Conservation (phyloP, 352 stramenopile genomes). For the Phytophthora chlamydospora region DNA sequence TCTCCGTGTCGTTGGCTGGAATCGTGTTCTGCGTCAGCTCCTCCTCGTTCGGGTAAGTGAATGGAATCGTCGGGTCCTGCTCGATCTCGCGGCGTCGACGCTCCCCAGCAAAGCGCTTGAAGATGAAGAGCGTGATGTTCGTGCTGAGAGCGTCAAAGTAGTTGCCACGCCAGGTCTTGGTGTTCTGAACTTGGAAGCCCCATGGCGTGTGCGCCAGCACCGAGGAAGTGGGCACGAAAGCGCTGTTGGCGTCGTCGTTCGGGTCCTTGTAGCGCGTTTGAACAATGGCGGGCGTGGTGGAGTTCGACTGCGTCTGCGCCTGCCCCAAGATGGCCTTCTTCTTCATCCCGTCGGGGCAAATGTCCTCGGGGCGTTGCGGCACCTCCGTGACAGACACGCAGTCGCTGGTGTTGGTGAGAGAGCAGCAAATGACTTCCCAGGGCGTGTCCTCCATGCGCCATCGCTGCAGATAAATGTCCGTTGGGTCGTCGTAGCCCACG, state of each 20-base stretch:
- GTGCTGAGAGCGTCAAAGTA: constrained; percentile 93
- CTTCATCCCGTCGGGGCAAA: constrained; percentile 61
- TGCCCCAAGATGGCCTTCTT: constrained; percentile 73
- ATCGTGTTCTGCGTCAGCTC: constrained; percentile 48
- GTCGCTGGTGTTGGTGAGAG: constrained; percentile 56
- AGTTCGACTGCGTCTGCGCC: constrained; percentile 55
- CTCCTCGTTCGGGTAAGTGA: constrained; percentile 63
- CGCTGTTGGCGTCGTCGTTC: constrained; percentile 88
- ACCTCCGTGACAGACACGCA: constrained; percentile 58
- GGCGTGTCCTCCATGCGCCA: constrained; percentile 94
- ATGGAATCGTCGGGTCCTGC: constrained; percentile 37
- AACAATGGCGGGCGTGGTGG: constrained; percentile 46
- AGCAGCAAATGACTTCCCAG: constrained; percentile 93
- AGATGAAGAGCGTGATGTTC: constrained; percentile 92
- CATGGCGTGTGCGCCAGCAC: constrained; percentile 83
- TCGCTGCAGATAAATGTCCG: constrained; percentile 97
- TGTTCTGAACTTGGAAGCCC: constrained; percentile 83
- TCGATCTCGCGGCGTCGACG: constrained; percentile 54
- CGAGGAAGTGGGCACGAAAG: constrained; percentile 81
- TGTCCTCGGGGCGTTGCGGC: constrained; percentile 32
- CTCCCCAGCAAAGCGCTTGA: constrained; percentile 71
- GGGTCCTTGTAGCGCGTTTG: constrained; percentile 93
- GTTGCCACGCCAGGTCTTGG: constrained; percentile 95
- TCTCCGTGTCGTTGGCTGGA: constrained; percentile 53
- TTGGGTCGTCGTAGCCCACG: constrained; percentile 94